Percentiles rank a stretch among this genome's conserved stretches.
These are phyloP conservation scores for Ascosphaera acerosa DNA, from an alignment of 2,329 filamentous ascomycete genomes.

Conservation along the genomic window DNA sequence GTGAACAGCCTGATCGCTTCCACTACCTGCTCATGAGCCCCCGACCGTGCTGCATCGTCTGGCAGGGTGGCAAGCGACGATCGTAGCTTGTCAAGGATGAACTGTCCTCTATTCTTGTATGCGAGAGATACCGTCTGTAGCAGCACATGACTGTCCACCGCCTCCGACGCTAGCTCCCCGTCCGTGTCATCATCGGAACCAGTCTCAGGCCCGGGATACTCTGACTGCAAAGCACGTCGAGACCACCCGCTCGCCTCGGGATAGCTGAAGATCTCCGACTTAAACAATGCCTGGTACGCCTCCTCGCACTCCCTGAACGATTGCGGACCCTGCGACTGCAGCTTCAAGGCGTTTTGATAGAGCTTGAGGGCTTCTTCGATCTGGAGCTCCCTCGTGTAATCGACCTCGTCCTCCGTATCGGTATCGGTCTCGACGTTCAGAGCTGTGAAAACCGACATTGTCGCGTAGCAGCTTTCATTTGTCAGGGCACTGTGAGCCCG, in stretches of 20 bases:
- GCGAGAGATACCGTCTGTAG: constrained; percentile 79
- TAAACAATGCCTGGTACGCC: constrained; percentile 65
- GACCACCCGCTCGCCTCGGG: constrained; percentile 71
- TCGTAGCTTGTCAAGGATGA: constrained; percentile 50
- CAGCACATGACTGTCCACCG: constrained; percentile 38
- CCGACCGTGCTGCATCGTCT: constrained; percentile 4
- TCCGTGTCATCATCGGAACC: constrained; percentile 22
- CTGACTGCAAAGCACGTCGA: constrained; percentile 35
- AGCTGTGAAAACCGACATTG: constrained; percentile 44
- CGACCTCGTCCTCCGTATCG: constrained; percentile 68
- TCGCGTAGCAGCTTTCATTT: too few species aligned
- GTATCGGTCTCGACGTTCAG: constrained; percentile 90
- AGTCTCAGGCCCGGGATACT: constrained; percentile 12
- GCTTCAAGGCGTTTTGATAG: constrained; percentile 73
- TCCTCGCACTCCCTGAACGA: constrained; percentile 51
- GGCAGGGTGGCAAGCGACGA: constrained; percentile 17
- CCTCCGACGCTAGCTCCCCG: constrained; percentile 8
- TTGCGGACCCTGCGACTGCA: constrained; percentile 62
- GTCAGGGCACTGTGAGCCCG: too few species aligned
- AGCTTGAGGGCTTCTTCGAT: constrained; percentile 91
- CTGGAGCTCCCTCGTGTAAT: constrained; percentile 88
- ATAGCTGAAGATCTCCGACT: constrained; percentile 84
- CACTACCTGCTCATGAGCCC: constrained; percentile 14
- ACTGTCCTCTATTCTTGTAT: constrained; percentile 89
- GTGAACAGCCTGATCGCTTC: constrained; percentile 29